Conservation (phyloP, 1,139 yeast species). For the Candida neerlandica region DNA sequence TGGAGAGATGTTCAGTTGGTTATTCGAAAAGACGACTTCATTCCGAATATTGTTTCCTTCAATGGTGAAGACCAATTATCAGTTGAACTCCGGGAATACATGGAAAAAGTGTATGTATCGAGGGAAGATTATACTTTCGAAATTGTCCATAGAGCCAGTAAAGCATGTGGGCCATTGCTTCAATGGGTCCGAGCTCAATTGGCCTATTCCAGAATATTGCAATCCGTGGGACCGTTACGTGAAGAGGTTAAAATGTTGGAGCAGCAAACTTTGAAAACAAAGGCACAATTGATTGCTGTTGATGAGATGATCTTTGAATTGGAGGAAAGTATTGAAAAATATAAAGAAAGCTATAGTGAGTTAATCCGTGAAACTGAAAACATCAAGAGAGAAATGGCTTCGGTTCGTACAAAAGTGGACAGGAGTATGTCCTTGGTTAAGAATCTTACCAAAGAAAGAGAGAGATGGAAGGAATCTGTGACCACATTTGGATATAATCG, state of each 20-base stretch:
- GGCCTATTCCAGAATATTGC: constrained; percentile 66
- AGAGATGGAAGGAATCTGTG: constrained; percentile 73
- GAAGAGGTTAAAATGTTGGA: constrained; percentile 67
- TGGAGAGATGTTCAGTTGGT: constrained; percentile 90
- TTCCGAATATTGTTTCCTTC: constrained; percentile 76
- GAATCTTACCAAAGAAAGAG: constrained; percentile 65
- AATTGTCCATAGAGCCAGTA: constrained; percentile 83
- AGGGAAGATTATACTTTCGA: constrained; percentile 70
- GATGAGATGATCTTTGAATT: constrained; percentile 80
- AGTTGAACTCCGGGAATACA: constrained; percentile 49
- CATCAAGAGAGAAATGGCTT: constrained; percentile 68
- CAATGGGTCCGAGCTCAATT: constrained; percentile 93
- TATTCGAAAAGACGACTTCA: constrained; percentile 84
- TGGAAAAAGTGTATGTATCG: constrained; percentile 64
- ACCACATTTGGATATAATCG: constrained; percentile 50
- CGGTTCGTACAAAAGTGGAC: constrained; percentile 60
- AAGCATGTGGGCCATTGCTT: constrained; percentile 91
- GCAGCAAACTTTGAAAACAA: constrained; percentile 59
- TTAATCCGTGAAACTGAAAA: constrained; percentile 78
- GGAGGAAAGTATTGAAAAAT: constrained; percentile 65
- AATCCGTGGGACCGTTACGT: constrained; percentile 73
- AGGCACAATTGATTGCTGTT: constrained; percentile 71
- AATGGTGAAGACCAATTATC: constrained; percentile 65
- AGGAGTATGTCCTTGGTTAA: constrained; percentile 67
- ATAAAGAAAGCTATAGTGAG: constrained; percentile 68